Base-by-base conservation (phyloP, 352 stramenopile species). In the Globisporangium paroecandrum region DNA sequence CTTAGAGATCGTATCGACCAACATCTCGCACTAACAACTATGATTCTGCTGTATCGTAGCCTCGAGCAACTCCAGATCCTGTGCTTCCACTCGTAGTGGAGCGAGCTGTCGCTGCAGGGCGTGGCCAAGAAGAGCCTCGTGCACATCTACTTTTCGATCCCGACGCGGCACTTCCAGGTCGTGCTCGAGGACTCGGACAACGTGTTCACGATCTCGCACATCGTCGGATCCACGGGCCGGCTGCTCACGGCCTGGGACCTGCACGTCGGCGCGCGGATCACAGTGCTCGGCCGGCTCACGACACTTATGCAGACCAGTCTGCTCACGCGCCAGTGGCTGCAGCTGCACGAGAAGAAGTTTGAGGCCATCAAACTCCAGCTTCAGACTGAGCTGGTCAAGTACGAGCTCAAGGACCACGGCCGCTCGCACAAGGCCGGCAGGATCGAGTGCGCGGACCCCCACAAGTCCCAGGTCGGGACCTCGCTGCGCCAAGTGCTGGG, bases 171-270 rank as follows among this genome's bases (percentile, higher is more conserved):
- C 65, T 85, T 91, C 63, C 85, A 93, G 54, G 70, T 91, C 59
- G 72, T 85, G 10, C 58, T 91, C 13, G 77, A 88, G 46, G 81
- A 90, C 59, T 81, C 83, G 1, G 74, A 87, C 62, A 76, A 88
- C 47, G 82, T 91, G 25, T 91, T 90, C 51, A 94, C 85, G 53
- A 89, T 92, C 70, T 94, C 85, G 10, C 85, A 92, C 66, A 72
- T 89, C 49, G 67, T 83, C 0, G 75, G 85, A 2, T 55, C 69
- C n/a, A 78, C 68, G 18, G 85, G 83, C 9, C 61, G 69, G 1
- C 58, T 80, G 43, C 74, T 94, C 38, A 77, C 72, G 8, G 79
- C 75, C 46, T 92, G 82, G 79, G 85, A 94, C 36, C 71, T 94
- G 47, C 78, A 89, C 57, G 79, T 90, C 64, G 85, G 85, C 38